These are phyloP conservation scores for Actinomortierella ambigua DNA, from an alignment of 371 early-diverging fungal species.

Conservation along the genomic window DNA sequence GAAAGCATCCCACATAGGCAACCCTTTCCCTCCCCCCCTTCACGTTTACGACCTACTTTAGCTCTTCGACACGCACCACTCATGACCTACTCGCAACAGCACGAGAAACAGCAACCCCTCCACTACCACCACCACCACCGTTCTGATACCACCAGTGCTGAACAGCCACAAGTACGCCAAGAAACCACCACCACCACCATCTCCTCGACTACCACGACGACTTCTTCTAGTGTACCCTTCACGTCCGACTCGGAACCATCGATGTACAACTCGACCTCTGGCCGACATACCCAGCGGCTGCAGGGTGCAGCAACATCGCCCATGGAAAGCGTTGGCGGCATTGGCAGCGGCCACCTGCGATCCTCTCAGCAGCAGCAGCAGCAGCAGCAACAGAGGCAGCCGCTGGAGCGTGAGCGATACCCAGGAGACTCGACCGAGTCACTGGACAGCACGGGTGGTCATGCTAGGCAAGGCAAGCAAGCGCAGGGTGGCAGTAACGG, in stretches of 20 bases:
- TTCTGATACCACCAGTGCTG: constrained; percentile 20
- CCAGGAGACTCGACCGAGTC: too few species aligned
- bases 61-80: background rate
- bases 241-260: constrained; percentile 40
- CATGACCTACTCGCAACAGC: constrained; percentile 29
- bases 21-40: background rate
- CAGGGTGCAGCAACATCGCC: background rate
- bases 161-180: constrained; percentile 41
- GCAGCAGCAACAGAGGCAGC: constrained; percentile 11
- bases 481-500: background rate
- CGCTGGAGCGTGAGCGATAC: too few species aligned
- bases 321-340: too few species aligned
- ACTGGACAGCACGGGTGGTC: too few species aligned
- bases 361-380: too few species aligned
- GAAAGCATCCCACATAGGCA: too few species aligned
- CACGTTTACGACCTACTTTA: background rate
- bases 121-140: constrained; percentile 13
- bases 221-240: constrained; percentile 27
- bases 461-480: too few species aligned
- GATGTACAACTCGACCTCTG: constrained; percentile 22
- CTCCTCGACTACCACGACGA: constrained; percentile 35
- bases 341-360: too few species aligned
- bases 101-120: too few species aligned
- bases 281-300: background rate
- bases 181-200: constrained; percentile 42